Evolutionary conservation across 352 stramenopile genomes (phyloP).

Genomic region (Hyaloperonospora arabidopsidis): DNA sequence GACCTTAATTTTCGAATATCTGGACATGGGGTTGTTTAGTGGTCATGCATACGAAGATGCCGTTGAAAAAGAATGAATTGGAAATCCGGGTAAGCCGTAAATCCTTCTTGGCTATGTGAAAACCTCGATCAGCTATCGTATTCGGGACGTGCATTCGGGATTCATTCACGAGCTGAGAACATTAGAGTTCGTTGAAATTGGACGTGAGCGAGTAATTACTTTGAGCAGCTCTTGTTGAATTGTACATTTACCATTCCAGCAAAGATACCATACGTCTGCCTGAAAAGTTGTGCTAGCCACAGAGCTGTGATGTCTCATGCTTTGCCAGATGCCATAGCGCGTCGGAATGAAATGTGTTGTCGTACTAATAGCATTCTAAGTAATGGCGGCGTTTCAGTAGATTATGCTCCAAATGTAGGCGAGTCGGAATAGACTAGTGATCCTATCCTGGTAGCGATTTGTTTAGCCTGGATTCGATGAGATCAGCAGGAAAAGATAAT

Average conservation of each 20-base stretch:
- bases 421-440: not conserved
- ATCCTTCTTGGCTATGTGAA: conserved; percentile 7
- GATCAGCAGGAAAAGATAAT: conserved; percentile 6
- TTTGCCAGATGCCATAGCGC: not conserved
- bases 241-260: not conserved
- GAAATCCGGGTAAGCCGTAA: conserved; percentile 1
- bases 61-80: conserved; percentile 3
- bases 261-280: conserved; percentile 7
- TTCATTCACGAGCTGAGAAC: conserved; percentile 3
- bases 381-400: not conserved
- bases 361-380: not conserved
- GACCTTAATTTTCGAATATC: not conserved
- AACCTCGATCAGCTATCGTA: conserved; percentile 1
- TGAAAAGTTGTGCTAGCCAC: not conserved
- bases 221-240: conserved; percentile 12
- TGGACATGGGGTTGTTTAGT: conserved; percentile 6
- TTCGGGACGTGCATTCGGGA: conserved; percentile 5
- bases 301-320: not conserved
- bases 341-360: conserved; percentile 3
- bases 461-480: conserved; percentile 8
- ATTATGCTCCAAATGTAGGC: conserved; percentile 5
- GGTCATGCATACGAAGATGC: conserved; percentile 3
- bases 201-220: conserved; percentile 5
- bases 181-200: conserved; percentile 10
- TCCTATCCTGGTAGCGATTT: not conserved